phyloP scores from a whole-genome alignment of 805 yeast genomes.

The Candida chauliodis region DNA sequence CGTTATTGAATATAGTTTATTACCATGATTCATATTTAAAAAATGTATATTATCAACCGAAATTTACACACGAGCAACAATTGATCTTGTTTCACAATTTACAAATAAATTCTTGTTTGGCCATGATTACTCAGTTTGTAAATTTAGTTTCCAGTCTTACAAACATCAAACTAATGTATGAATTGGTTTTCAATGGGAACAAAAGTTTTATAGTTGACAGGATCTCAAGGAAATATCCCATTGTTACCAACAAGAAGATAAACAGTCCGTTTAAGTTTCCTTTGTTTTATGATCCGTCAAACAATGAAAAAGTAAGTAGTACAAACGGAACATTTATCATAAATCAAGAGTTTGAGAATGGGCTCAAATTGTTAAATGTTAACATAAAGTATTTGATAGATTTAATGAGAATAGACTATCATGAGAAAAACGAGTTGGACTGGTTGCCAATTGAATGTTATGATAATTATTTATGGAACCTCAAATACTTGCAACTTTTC shows the following conservation, averaged over 20 bases:
- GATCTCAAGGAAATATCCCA: conserved; percentile 10
- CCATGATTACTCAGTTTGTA: conserved; percentile 28
- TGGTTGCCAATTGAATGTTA: conserved; percentile 34
- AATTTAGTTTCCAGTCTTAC: conserved; percentile 22
- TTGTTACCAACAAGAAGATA: neutral
- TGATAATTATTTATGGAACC: conserved; percentile 40
- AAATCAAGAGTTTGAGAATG: conserved; percentile 31
- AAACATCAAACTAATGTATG: conserved; percentile 23
- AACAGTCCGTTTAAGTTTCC: conserved; percentile 18
- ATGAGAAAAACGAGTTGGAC: conserved; percentile 6
- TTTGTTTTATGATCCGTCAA: conserved; percentile 22
- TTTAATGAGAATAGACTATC: conserved; percentile 11
- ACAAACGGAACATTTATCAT: conserved; percentile 2
- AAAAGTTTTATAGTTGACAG: conserved; percentile 23
- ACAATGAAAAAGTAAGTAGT: conserved; percentile 17
- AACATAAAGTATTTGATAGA: conserved; percentile 25
- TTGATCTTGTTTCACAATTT: conserved; percentile 15
- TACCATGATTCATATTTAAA: conserved; percentile 13
- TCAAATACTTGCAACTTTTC: conserved; percentile 33
- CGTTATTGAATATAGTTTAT: conserved; percentile 29
- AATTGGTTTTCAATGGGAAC: conserved; percentile 22
- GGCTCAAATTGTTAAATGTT: conserved; percentile 27
- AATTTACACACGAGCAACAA: conserved; percentile 8
- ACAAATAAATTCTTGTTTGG: conserved; percentile 30
- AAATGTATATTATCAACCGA: conserved; percentile 5